Percentiles rank a stretch among this genome's conserved stretches.
These are phyloP conservation scores for Candida railenensis DNA, from an alignment of 805 yeast genomes.

Conservation along the genomic window DNA sequence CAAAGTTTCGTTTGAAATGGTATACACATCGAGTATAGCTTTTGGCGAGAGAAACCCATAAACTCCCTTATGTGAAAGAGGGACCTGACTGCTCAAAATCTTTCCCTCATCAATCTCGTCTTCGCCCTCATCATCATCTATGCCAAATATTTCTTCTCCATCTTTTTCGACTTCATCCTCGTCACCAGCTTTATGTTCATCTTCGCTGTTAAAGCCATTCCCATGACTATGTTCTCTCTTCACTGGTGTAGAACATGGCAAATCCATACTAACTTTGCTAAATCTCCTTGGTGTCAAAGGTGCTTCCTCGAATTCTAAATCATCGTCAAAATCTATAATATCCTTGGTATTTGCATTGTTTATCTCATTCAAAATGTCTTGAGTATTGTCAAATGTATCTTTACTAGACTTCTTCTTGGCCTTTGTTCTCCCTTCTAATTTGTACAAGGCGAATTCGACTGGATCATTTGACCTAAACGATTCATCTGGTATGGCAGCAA, in stretches of 20 bases:
- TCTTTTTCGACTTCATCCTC: not conserved
- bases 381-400: slow-evolving; percentile 22
- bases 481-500: slow-evolving; percentile 86
- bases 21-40: slow-evolving; percentile 35
- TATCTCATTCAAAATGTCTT: slow-evolving; percentile 38
- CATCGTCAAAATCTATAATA: slow-evolving; percentile 21
- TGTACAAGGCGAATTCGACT: slow-evolving; percentile 67
- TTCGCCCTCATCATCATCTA: not conserved
- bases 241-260: not conserved
- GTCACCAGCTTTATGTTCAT: not conserved
- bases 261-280: slow-evolving; percentile 5
- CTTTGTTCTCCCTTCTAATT: slow-evolving; percentile 64
- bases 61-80: not conserved
- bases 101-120: not conserved
- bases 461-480: slow-evolving; percentile 65
- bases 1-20: slow-evolving; percentile 25
- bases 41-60: slow-evolving; percentile 22
- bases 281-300: slow-evolving; percentile 32
- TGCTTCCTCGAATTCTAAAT: slow-evolving; percentile 16
- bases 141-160: not conserved
- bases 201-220: not conserved
- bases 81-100: not conserved
- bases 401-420: slow-evolving; percentile 8
- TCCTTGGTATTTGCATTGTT: slow-evolving; percentile 41
- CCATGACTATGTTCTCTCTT: too few relatives aligned